A percentile compares a stretch with the other conserved stretches of the same genome.
Conservation (phyloP, 2,329 filamentous ascomycete genomes). For the Fusarium irregulare region DNA sequence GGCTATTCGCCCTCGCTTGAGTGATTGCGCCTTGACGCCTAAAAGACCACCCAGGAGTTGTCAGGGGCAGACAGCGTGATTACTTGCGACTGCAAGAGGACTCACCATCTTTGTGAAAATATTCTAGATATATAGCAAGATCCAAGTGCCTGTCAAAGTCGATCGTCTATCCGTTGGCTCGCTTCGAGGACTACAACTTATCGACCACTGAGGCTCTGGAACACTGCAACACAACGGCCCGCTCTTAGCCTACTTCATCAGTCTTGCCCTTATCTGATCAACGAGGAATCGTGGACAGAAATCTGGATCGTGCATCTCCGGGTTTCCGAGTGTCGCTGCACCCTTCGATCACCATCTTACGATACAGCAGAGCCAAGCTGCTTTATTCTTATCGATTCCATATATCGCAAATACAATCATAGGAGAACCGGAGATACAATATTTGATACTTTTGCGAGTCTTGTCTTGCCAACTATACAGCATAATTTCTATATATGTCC, state of each 20-base stretch:
- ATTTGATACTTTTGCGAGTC: conserved; percentile 5
- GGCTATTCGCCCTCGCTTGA: conserved; percentile 16
- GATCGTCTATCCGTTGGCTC: not conserved
- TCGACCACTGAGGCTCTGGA: conserved; percentile 24
- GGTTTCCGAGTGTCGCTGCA: conserved; percentile 37
- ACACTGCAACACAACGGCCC: conserved; percentile 28
- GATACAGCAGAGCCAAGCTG: conserved; percentile 24
- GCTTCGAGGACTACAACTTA: conserved; percentile 14
- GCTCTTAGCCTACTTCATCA: conserved; percentile 29
- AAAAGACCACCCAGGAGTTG: not conserved
- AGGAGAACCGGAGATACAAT: conserved; percentile 45
- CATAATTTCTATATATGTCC: conserved; percentile 39
- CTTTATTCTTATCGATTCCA: conserved; percentile 35
- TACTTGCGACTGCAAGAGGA: not conserved
- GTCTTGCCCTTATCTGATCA: conserved; percentile 43
- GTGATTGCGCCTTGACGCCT: conserved; percentile 7
- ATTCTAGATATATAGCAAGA: conserved; percentile 1
- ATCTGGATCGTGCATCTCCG: conserved; percentile 42
- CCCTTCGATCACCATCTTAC: conserved; percentile 16
- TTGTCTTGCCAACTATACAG: conserved; percentile 11
- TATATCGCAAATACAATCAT: conserved; percentile 24
- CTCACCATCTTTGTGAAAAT: not conserved
- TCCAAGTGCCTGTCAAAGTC: not conserved
- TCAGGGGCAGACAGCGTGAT: conserved; percentile 5
- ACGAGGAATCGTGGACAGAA: conserved; percentile 7